These are phyloP conservation scores for Baorangia bicolor DNA, from an alignment of 768 basidiomycete species.

Conservation along the genomic window DNA sequence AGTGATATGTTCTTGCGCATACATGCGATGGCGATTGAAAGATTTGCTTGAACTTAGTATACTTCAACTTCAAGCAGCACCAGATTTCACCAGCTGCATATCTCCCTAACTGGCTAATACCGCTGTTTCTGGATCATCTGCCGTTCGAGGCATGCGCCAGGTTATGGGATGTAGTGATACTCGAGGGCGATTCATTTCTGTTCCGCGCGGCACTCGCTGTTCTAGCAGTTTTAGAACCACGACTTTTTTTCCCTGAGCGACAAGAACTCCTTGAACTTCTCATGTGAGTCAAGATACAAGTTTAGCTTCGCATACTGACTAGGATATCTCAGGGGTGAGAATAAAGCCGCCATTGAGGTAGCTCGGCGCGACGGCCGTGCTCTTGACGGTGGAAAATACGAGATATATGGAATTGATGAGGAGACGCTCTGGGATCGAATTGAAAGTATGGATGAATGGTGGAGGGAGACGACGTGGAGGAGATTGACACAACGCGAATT, in stretches of 20 bases:
- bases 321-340: slow-evolving; percentile 59
- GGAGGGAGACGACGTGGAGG: slow-evolving; percentile 90
- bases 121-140: slow-evolving; percentile 82
- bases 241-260: slow-evolving; percentile 86
- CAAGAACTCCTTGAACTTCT: slow-evolving; percentile 78
- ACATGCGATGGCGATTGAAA: background rate
- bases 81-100: slow-evolving; percentile 86
- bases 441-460: slow-evolving; percentile 84
- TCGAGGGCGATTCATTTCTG: slow-evolving; percentile 89
- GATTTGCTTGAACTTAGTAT: slow-evolving; percentile 49
- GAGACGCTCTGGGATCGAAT: slow-evolving; percentile 84
- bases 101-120: slow-evolving; percentile 76
- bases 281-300: slow-evolving; percentile 44
- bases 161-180: slow-evolving; percentile 82
- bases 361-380: slow-evolving; percentile 68
- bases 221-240: slow-evolving; percentile 77
- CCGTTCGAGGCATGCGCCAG: slow-evolving; percentile 89
- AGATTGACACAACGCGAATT: slow-evolving; percentile 79
- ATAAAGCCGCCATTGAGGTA: slow-evolving; percentile 78
- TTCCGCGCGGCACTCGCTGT: slow-evolving; percentile 84
- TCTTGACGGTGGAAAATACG: slow-evolving; percentile 74
- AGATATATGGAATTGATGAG: slow-evolving; percentile 84
- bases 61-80: slow-evolving; percentile 93
- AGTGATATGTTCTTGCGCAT: slow-evolving; percentile 20
- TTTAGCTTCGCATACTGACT: slow-evolving; percentile 14